These are phyloP conservation scores for Arthrinium phaeospermum DNA, from an alignment of 2,329 filamentous ascomycete genomes.

Conservation along the genomic window DNA sequence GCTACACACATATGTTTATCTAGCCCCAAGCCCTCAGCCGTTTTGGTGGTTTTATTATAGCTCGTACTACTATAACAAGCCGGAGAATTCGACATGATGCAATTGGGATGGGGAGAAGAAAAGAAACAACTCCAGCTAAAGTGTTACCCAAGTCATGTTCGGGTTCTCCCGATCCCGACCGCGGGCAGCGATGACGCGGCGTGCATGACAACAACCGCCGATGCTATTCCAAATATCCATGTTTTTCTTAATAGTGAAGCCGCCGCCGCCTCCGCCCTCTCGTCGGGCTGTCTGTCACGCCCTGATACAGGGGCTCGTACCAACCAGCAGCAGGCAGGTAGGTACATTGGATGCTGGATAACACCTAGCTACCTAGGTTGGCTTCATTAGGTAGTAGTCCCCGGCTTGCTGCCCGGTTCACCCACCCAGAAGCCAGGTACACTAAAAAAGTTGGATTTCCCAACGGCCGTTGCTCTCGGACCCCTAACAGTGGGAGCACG, in stretches of 20 bases:
- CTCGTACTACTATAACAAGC: too few species aligned
- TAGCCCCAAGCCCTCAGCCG: neutral
- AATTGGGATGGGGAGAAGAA: neutral
- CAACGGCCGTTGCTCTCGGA: constrained; percentile 3
- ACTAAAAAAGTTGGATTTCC: neutral
- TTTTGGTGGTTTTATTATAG: neutral
- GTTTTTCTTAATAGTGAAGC: neutral
- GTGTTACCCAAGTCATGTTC: neutral
- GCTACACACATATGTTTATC: neutral
- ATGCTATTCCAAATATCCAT: neutral
- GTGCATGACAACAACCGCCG: neutral
- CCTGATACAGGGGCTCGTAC: constrained; percentile 11
- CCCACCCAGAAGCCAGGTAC: neutral
- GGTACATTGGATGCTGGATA: neutral
- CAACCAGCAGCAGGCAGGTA: neutral
- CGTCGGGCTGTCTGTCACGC: neutral
- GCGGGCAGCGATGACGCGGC: constrained; percentile 5
- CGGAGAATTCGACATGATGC: too few species aligned
- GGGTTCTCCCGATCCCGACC: neutral
- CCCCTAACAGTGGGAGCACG: neutral
- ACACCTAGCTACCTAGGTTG: too few species aligned
- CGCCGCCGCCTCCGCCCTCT: neutral
- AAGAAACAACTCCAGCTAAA: too few species aligned
- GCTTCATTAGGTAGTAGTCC: neutral
- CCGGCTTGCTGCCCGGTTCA: too few species aligned